phyloP scores from a whole-genome alignment of 106 monocot genomes.

The Amphibolis antarctica region DNA sequence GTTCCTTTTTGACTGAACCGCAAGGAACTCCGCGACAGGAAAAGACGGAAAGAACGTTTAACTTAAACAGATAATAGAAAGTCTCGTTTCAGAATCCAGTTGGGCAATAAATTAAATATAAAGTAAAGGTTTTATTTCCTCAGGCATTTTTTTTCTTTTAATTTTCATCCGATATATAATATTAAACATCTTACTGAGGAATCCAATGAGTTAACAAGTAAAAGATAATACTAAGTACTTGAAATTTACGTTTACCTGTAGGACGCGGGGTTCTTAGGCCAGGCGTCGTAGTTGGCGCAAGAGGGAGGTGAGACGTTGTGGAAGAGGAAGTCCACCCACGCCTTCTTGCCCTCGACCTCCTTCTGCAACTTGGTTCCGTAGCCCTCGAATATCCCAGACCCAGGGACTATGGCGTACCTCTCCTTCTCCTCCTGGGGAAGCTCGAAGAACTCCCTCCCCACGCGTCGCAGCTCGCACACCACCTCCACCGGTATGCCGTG shows the following conservation, averaged over 20 bases:
- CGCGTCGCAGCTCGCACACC: slow-evolving; percentile 53
- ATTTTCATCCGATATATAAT: no score
- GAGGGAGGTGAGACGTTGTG: slow-evolving; percentile 48
- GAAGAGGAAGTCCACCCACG: slow-evolving; percentile 63
- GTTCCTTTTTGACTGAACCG: no score
- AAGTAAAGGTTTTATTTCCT: no score
- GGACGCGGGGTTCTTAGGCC: slow-evolving; percentile 37
- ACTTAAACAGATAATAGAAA: no score
- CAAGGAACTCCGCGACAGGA: no score
- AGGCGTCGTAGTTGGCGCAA: slow-evolving; percentile 16
- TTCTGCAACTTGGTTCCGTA: slow-evolving; percentile 63
- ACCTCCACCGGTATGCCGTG: slow-evolving; percentile 63
- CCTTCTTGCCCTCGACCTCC: slow-evolving; percentile 67
- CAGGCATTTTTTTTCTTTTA: no score
- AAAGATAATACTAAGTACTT: no score
- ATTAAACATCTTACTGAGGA: no score
- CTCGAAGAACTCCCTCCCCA: slow-evolving; percentile 64
- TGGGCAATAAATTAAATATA: no score
- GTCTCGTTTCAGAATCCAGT: no score
- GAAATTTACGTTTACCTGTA: slow-evolving; percentile 33
- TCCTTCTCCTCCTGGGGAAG: slow-evolving; percentile 72
- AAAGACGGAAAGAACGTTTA: no score
- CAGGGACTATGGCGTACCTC: slow-evolving; percentile 23
- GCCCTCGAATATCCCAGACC: slow-evolving; percentile 39
- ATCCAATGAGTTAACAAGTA: no score